These are phyloP conservation scores for Senecio squalidus DNA, from an alignment of 140 eudicot species.

Conservation along the genomic window DNA sequence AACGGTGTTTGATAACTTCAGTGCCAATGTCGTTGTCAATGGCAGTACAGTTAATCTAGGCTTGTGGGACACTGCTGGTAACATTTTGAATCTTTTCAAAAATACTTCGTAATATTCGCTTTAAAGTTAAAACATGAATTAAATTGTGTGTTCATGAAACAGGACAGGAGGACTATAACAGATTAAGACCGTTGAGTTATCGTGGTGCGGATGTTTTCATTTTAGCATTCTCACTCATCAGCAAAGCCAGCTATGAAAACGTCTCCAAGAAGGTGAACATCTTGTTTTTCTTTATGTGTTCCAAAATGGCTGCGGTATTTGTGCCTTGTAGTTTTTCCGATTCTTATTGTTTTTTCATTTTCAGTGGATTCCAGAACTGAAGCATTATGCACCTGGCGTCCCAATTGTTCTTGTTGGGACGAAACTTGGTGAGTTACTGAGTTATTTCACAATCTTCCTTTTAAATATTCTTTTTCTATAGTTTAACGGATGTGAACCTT, in stretches of 20 bases:
- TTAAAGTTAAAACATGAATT: not conserved
- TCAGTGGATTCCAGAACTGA: constrained; percentile 67
- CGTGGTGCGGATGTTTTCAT: constrained; percentile 95
- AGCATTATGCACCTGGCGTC: constrained; percentile 65
- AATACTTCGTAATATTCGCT: not conserved
- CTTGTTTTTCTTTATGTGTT: not conserved
- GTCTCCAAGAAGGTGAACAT: constrained; percentile 68
- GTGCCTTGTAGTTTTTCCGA: not conserved
- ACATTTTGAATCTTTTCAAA: constrained; percentile 5
- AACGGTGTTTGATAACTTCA: constrained; percentile 93
- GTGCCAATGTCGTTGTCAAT: constrained; percentile 92
- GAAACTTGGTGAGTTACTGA: constrained; percentile 53
- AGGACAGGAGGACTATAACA: constrained; percentile 96
- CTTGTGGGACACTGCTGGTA: constrained; percentile 99
- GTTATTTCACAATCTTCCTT: constrained; percentile 11
- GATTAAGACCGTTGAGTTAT: constrained; percentile 94
- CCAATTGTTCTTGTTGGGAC: constrained; percentile 64
- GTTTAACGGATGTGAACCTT: not conserved
- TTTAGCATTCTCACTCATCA: constrained; percentile 82
- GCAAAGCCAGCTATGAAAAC: constrained; percentile 93
- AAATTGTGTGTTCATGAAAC: constrained; percentile 23
- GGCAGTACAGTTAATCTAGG: constrained; percentile 92
- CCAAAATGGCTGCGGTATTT: not conserved
- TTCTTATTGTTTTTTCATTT: not conserved
- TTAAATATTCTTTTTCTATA: not conserved